Evolutionary conservation across 1,284 basidiomycete genomes (phyloP), one percentile per base, ranked within the genome.

Genomic region (Amylostereum areolatum): DNA sequence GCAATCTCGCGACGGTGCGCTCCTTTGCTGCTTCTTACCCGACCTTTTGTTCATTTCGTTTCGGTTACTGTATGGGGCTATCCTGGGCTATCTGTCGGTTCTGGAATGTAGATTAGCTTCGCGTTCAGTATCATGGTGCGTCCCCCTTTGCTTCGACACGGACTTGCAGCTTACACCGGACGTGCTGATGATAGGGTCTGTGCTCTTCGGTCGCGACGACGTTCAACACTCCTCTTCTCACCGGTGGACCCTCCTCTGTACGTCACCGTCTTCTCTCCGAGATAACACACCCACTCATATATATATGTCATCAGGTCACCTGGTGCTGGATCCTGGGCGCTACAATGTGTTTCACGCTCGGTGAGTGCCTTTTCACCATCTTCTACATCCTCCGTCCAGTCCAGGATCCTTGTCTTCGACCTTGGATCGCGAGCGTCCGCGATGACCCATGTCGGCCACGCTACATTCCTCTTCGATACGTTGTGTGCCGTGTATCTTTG

Each of bases 241-340:
- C 84, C 2, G 89, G 88, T 4, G 89, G 89, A 2, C 89, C 89
- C 11, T 70, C 86, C n/a, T 81, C 83, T n/a, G 86, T 83, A 43
- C 55, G 71, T 62, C 29, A 44, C 24, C 12, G 34, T 37, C 31
- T 7, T 25, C 24, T 49, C 40, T 28, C 40, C 27, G 36, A 41
- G 44, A 30, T 46, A 25, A 35, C 18, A 12, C 9, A n/a, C 36
- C 32, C 35, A n/a, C 30, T 12, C 49, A 34, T 35, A 45, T 12
- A 37, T 33, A 46, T 49, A 44, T 45, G 43, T 50, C 37, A 53
- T 52, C 49, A 80, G 75, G 81, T 83, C 34, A 80, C 81, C 2
- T 89, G 89, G 89, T 89, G 86, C 59, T 91, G 89, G 89, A 81
- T 88, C 54, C 64, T 86, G 3, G 88, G 89, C n/a, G 76, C 83